Evolutionary conservation across 2,329 filamentous ascomycete species (phyloP).

Genomic region (Scleromitrula shiraiana): DNA sequence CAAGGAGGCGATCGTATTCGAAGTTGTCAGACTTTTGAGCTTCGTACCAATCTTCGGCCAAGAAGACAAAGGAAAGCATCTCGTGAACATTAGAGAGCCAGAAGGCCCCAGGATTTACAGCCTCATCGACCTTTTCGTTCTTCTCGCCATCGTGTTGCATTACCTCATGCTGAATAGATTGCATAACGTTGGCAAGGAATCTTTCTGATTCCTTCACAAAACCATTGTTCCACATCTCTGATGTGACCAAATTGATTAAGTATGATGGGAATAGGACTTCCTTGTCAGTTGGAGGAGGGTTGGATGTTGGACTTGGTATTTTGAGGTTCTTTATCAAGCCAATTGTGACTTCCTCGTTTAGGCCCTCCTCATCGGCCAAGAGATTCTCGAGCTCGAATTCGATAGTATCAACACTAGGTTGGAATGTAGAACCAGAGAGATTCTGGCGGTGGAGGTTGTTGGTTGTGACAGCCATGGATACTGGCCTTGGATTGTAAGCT

Average conservation of each 20-base stretch:
- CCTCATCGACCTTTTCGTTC: constrained; percentile 56
- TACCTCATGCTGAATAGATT: constrained; percentile 97
- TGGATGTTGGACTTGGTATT: constrained; percentile 82
- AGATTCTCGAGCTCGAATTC: constrained; percentile 92
- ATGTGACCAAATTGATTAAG: constrained; percentile 97
- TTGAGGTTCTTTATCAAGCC: constrained; percentile 94
- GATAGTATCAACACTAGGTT: constrained; percentile 77
- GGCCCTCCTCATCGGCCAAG: constrained; percentile 86
- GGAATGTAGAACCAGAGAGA: constrained; percentile 67
- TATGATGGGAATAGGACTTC: constrained; percentile 98
- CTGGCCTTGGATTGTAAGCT: constrained; percentile 87
- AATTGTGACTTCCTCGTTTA: constrained; percentile 96
- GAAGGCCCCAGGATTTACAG: constrained; percentile 94
- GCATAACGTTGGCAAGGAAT: constrained; percentile 98
- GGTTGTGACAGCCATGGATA: constrained; percentile 83
- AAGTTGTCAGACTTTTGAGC: constrained; percentile 99
- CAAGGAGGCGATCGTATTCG: constrained; percentile 92
- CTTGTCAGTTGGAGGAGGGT: constrained; percentile 89
- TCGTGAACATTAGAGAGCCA: constrained; percentile 99
- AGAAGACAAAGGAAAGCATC: constrained; percentile 98
- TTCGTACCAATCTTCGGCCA: constrained; percentile 99
- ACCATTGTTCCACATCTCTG: constrained; percentile 99
- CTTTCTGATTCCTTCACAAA: constrained; percentile 99
- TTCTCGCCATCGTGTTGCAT: constrained; percentile 83
- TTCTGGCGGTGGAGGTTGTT: constrained; percentile 59